Percentiles rank a stretch among this genome's conserved stretches.
phyloP scores from a whole-genome alignment of 768 basidiomycete species.

The Candolleomyces efflorescens region DNA sequence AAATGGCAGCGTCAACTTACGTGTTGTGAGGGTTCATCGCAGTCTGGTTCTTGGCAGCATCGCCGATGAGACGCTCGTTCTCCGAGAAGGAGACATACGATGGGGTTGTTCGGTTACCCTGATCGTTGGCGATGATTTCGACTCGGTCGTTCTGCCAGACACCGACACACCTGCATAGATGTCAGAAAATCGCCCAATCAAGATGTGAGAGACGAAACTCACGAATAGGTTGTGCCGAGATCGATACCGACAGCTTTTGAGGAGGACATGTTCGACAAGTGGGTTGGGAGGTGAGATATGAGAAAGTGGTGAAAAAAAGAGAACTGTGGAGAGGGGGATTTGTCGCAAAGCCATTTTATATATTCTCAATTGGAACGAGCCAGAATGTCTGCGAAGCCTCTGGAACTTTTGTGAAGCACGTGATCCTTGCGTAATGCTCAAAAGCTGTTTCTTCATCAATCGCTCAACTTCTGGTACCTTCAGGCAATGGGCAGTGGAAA shows the following conservation, averaged over 20 bases:
- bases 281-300: slow-evolving; percentile 15
- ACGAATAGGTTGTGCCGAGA: slow-evolving; percentile 93
- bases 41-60: slow-evolving; percentile 98
- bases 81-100: slow-evolving; percentile 96
- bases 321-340: slow-evolving; percentile 12
- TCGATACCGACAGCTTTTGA: slow-evolving; percentile 89
- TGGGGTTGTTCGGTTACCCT: slow-evolving; percentile 93
- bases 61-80: slow-evolving; percentile 95
- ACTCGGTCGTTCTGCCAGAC: slow-evolving; percentile 99
- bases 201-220: slow-evolving; percentile 24
- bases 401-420: slow-evolving; percentile 40
- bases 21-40: slow-evolving; percentile 98
- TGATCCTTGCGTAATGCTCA: slow-evolving; percentile 24
- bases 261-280: slow-evolving; percentile 39
- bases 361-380: slow-evolving; percentile 34
- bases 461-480: background rate
- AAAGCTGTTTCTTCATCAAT: too few relatives aligned
- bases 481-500: background rate
- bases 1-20: slow-evolving; percentile 30
- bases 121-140: slow-evolving; percentile 96
- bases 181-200: slow-evolving; percentile 1
- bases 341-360: slow-evolving; percentile 26
- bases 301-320: slow-evolving; percentile 11
- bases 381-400: slow-evolving; percentile 41
- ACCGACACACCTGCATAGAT: slow-evolving; percentile 79